Percentiles rank a stretch among this genome's conserved stretches.
phyloP scores from a whole-genome alignment of 257 asterid genomes.

The Ajuga chamaepitys region DNA sequence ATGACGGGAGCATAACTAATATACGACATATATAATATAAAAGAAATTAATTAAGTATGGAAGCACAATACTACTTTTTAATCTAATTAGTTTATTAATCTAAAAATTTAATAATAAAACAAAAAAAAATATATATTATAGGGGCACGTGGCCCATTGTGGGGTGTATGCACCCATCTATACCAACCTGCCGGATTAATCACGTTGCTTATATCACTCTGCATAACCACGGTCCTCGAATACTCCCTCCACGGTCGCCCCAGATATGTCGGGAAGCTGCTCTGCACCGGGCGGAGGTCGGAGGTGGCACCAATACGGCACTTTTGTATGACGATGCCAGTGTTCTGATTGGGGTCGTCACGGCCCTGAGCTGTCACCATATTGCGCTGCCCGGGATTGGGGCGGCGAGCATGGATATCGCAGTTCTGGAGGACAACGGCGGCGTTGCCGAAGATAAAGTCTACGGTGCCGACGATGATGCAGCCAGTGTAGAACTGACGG shows the following conservation, averaged over 20 bases:
- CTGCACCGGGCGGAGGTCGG: constrained; percentile 31
- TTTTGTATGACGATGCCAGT: constrained; percentile 49
- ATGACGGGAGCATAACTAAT: too few relatives aligned
- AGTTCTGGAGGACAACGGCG: constrained; percentile 36
- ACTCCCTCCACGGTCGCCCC: constrained; percentile 49
- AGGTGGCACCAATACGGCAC: constrained; percentile 39
- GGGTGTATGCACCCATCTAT: too few relatives aligned
- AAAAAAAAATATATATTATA: too few relatives aligned
- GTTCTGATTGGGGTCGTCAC: constrained; percentile 50
- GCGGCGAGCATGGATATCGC: constrained; percentile 55
- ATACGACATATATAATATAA: too few relatives aligned
- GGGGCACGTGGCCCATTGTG: too few relatives aligned
- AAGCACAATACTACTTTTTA: too few relatives aligned
- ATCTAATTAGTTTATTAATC: too few relatives aligned
- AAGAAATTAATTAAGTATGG: too few relatives aligned
- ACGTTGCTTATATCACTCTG: constrained; percentile 29
- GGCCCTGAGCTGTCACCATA: constrained; percentile 65
- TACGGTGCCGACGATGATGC: constrained; percentile 45
- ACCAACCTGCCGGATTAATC: constrained; percentile 41
- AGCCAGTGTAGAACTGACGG: constrained; percentile 50
- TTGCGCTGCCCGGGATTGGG: constrained; percentile 43
- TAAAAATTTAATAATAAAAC: too few relatives aligned
- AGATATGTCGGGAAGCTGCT: constrained; percentile 32
- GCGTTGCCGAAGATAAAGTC: constrained; percentile 65
- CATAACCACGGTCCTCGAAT: constrained; percentile 43